phyloP scores from a whole-genome alignment of 345 rosid species.

The Dipteronia dyeriana region DNA sequence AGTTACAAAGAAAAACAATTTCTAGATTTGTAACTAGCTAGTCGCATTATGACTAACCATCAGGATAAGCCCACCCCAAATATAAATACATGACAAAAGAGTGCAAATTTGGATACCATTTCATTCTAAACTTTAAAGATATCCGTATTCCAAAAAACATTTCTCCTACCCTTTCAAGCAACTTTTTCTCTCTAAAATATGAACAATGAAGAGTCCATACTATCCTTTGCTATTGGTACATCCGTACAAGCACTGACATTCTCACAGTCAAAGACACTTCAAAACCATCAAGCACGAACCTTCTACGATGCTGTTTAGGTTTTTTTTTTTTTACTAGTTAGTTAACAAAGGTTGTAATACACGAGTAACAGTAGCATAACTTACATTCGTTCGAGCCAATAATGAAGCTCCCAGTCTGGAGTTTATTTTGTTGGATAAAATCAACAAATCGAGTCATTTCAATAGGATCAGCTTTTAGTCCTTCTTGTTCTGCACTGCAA shows the following conservation, averaged over 20 bases:
- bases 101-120: not conserved
- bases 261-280: not conserved
- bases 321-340: not conserved
- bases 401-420: slow-evolving; percentile 62
- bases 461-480: slow-evolving; percentile 59
- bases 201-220: not conserved
- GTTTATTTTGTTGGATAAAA: slow-evolving; percentile 66
- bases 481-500: slow-evolving; percentile 73
- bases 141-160: not conserved
- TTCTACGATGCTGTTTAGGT: not conserved
- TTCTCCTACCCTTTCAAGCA: not conserved
- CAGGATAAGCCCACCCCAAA: not conserved
- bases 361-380: slow-evolving; percentile 16
- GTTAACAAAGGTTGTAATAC: not conserved
- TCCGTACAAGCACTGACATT: not conserved
- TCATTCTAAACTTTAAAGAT: not conserved
- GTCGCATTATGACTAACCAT: not conserved
- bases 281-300: not conserved
- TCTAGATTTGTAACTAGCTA: not conserved
- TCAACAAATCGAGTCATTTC: slow-evolving; percentile 58
- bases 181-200: not conserved
- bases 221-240: not conserved
- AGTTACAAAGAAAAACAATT: not conserved
- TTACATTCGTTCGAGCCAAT: slow-evolving; percentile 79
- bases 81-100: not conserved